phyloP scores from a whole-genome alignment of 108 stramenopile species.

The Pseudonitzschia delicatissima region DNA sequence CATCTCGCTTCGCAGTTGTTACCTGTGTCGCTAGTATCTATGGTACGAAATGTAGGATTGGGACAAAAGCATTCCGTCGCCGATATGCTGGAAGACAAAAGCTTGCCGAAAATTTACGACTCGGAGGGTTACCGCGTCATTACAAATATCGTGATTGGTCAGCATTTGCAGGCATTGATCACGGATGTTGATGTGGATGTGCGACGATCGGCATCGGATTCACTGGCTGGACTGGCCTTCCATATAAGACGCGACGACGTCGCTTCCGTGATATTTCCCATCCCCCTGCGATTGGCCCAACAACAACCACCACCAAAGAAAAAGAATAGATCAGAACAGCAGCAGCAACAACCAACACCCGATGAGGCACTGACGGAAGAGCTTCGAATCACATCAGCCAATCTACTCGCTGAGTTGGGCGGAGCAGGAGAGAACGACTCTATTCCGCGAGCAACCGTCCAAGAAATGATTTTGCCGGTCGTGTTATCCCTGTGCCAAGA shows the following conservation, averaged over 20 bases:
- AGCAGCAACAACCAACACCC: conserved; percentile 18
- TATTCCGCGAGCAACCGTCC: conserved; percentile 41
- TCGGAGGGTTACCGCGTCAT: conserved; percentile 61
- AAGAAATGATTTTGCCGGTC: conserved; percentile 67
- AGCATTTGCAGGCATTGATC: conserved; percentile 55
- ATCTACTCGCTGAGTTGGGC: conserved; percentile 85
- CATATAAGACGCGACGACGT: conserved; percentile 64
- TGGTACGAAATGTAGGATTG: conserved; percentile 40
- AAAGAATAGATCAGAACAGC: conserved; percentile 12
- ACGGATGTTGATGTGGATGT: conserved; percentile 79
- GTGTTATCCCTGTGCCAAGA: conserved; percentile 87
- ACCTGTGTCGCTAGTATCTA: conserved; percentile 61
- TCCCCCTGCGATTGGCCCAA: conserved; percentile 65
- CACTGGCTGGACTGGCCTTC: conserved; percentile 65
- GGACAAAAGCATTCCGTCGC: conserved; percentile 30
- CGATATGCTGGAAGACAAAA: conserved; percentile 35
- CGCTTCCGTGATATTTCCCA: conserved; percentile 46
- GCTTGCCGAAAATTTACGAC: conserved; percentile 37
- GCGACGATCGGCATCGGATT: conserved; percentile 75
- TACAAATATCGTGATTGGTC: conserved; percentile 48
- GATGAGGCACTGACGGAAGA: conserved; percentile 72
- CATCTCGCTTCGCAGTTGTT: conserved; percentile 81
- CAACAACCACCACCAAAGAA: conserved; percentile 23
- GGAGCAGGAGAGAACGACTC: conserved; percentile 45
- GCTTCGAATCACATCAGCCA: conserved; percentile 89